Evolutionary conservation across 768 basidiomycete genomes (phyloP), one percentile per base, ranked within the genome.

Genomic region (Antrodiella citrinella): DNA sequence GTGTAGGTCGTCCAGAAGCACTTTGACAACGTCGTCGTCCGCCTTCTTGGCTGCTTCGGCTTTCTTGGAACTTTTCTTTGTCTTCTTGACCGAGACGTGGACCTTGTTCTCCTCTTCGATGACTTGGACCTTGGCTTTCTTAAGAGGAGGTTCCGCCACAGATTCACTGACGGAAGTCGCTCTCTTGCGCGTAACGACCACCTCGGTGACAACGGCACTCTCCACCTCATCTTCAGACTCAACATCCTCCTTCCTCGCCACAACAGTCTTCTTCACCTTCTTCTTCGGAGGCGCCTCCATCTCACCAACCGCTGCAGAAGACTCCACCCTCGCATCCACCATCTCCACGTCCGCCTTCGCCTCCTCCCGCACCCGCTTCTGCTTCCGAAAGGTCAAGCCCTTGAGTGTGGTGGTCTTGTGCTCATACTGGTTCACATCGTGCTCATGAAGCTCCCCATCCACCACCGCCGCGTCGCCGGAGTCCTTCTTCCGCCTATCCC

Each of bases 201-300:
- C 26, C 41, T 43, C 41, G 20, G 30, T 51, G 49, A 48, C 26
- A 24, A 52, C 65, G 0, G 67, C 57, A 10, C 57, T 66, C 22
- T 57, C 50, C 10, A 57, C 67, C 49, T 84, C 85, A 35, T 78
- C 77, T 57, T 84, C 85, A 4, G 76, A 79, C 69, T 84, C 84
- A 38, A 78, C 55, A 39, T 81, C 50, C 44, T 68, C 67, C 50
- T 73, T 66, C 1, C 63, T 67, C 62, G 69, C 72, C 58, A 35
- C 30, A 7, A 7, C 30, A 18, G 54, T 45, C 51, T 55, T 57
- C 60, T 57, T 66, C 20, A 53, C 51, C 48, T 58, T 59, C 61
- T 66, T 66, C 60, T 51, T 57, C 20, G 64, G 59, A 22, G 54
- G 53, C 47, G 58, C 58, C 38, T 51, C 55, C 20, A 53, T 52